Percentiles rank a stretch among this genome's conserved stretches.
phyloP scores from a whole-genome alignment of 2,329 filamentous ascomycete genomes.

The Fusarium kyushuense region DNA sequence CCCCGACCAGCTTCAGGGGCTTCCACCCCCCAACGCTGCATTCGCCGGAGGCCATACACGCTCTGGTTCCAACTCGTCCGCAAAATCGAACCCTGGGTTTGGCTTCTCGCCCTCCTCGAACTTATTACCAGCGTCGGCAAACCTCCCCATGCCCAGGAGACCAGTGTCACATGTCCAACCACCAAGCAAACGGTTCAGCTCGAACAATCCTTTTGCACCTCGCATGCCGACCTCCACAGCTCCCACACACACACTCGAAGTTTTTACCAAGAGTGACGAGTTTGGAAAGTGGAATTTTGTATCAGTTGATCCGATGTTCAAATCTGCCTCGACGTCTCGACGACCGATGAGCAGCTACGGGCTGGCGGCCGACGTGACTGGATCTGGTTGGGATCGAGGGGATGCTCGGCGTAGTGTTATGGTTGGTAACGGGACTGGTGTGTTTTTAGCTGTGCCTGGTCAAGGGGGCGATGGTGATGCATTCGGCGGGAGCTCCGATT shows the following conservation, averaged over 20 bases:
- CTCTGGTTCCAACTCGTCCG: constrained; percentile 52
- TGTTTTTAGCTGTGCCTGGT: constrained; percentile 66
- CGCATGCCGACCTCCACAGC: constrained; percentile 50
- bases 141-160: constrained; percentile 46
- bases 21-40: constrained; percentile 72
- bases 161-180: constrained; percentile 48
- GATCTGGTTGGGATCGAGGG: constrained; percentile 63
- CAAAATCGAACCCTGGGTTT: constrained; percentile 42
- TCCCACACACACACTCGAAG: constrained; percentile 67
- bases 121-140: constrained; percentile 40
- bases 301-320: constrained; percentile 57
- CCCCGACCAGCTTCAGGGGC: constrained; percentile 78
- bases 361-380: constrained; percentile 64
- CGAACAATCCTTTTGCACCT: constrained; percentile 69
- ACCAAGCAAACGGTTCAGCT: constrained; percentile 63
- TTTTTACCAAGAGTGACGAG: constrained; percentile 71
- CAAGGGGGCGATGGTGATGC: constrained; percentile 21
- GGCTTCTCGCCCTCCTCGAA: constrained; percentile 43
- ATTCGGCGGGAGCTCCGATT: constrained; percentile 39
- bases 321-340: constrained; percentile 44
- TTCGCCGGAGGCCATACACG: constrained; percentile 49
- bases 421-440: constrained; percentile 63
- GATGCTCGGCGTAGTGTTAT: constrained; percentile 67
- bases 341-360: constrained; percentile 69
- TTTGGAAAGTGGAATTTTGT: constrained; percentile 70